Conservation (phyloP, 768 basidiomycete genomes). For the Nevesoporus exiguus region DNA sequence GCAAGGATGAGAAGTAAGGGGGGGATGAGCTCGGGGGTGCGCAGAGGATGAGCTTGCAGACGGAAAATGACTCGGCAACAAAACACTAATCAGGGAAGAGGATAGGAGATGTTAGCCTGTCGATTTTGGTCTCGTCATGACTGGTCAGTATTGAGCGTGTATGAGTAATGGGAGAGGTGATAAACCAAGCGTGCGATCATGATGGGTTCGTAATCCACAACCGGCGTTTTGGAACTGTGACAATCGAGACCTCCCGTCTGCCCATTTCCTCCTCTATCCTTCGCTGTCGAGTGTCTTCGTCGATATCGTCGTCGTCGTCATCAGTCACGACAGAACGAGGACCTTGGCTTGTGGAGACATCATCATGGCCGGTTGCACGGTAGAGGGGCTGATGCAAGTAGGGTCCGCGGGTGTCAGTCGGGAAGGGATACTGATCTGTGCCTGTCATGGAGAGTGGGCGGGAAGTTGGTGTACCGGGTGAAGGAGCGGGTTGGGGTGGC, state of each 20-base stretch:
- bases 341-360: constrained; percentile 35
- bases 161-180: constrained; percentile 6
- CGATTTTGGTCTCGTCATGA: constrained; percentile 10
- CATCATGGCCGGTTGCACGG: constrained; percentile 46
- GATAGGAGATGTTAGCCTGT: constrained; percentile 2
- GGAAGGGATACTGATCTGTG: constrained; percentile 44
- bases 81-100: constrained; percentile 12
- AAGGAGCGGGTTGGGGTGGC: constrained; percentile 28
- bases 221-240: constrained; percentile 70
- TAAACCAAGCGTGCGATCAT: constrained; percentile 22
- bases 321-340: constrained; percentile 54
- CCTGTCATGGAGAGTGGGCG: constrained; percentile 40
- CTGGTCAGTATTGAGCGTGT: constrained; percentile 23
- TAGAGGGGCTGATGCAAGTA: constrained; percentile 68
- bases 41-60: constrained; percentile 10
- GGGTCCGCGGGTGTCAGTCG: constrained; percentile 48
- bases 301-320: constrained; percentile 65
- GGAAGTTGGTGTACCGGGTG: constrained; percentile 36
- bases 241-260: constrained; percentile 79
- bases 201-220: constrained; percentile 72
- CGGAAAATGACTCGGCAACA: constrained; percentile 12
- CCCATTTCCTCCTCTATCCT: constrained; percentile 81
- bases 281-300: constrained; percentile 70
- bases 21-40: background rate
- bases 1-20: constrained; percentile 7